These are phyloP conservation scores for Martiniozyma abietophila DNA, from an alignment of 805 yeast genomes.

Conservation along the genomic window DNA sequence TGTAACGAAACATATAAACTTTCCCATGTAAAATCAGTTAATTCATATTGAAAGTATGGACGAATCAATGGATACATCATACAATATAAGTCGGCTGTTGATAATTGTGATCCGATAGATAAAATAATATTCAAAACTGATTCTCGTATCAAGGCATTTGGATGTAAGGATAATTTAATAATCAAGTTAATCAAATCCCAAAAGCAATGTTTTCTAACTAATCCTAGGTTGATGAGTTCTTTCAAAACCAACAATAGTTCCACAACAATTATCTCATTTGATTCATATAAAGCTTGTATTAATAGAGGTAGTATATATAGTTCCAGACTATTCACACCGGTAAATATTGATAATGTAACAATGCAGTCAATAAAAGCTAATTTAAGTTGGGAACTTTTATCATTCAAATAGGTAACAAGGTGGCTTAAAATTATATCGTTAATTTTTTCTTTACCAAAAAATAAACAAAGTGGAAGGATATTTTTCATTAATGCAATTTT, in stretches of 20 bases:
- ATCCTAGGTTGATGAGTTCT: conserved; percentile 46
- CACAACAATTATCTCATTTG: conserved; percentile 73
- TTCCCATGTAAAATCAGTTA: conserved; percentile 57
- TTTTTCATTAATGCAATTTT: conserved; percentile 60
- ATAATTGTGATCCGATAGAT: conserved; percentile 50
- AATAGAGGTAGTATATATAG: conserved; percentile 82
- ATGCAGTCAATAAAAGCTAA: conserved; percentile 64
- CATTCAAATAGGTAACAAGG: conserved; percentile 84
- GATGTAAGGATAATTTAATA: conserved; percentile 63
- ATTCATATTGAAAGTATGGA: conserved; percentile 69
- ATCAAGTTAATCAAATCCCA: conserved; percentile 47
- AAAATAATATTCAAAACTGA: conserved; percentile 53
- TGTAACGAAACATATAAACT: conserved; percentile 58
- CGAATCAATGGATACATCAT: conserved; percentile 72
- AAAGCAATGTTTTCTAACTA: conserved; percentile 39
- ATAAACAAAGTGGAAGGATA: conserved; percentile 69
- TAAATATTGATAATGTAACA: conserved; percentile 63
- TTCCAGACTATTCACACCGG: conserved; percentile 76
- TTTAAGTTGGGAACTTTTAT: conserved; percentile 56
- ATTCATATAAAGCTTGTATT: conserved; percentile 73
- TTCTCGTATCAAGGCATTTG: conserved; percentile 79
- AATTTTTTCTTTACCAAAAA: conserved; percentile 79
- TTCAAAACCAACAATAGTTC: conserved; percentile 54
- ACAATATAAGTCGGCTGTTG: conserved; percentile 76
- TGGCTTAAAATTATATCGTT: conserved; percentile 86